Percentiles rank a stretch among this genome's conserved stretches.
phyloP scores from a whole-genome alignment of 2,329 filamentous ascomycete genomes.

The Phialophora expanda region DNA sequence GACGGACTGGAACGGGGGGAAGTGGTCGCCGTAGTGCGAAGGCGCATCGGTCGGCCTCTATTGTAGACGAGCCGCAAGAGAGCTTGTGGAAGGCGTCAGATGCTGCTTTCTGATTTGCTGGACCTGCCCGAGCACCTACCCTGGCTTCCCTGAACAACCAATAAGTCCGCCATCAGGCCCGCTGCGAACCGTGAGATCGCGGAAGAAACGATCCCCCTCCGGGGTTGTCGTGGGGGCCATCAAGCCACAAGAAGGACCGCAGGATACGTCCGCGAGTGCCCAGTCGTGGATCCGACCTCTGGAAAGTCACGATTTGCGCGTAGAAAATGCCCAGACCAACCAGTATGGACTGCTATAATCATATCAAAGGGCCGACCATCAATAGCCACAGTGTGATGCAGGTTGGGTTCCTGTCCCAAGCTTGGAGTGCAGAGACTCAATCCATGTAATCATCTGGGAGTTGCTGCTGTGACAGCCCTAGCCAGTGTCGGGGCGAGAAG shows the following conservation, averaged over 20 bases:
- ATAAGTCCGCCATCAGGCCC: not conserved
- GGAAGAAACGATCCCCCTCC: not conserved
- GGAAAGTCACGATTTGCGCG: not conserved
- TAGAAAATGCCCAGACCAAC: not conserved
- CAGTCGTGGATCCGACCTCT: not conserved
- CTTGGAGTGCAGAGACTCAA: not conserved
- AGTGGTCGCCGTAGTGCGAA: not conserved
- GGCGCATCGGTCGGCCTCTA: not conserved
- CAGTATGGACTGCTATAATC: constrained; percentile 1
- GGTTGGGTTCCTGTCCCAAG: not conserved
- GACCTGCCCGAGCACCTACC: not conserved
- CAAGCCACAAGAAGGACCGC: not conserved
- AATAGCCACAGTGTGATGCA: not conserved
- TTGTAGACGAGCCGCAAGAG: not conserved
- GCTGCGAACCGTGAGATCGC: not conserved
- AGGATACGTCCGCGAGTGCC: not conserved
- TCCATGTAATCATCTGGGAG: not conserved
- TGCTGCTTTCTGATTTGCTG: not conserved
- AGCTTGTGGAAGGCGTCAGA: not conserved
- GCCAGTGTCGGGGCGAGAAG: not conserved
- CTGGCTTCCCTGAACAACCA: not conserved
- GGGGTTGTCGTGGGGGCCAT: not conserved
- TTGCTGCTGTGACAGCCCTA: not conserved
- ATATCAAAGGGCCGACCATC: not conserved
- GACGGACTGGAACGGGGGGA: not conserved